Conservation (phyloP, 768 basidiomycete species). For the Mycena amicta region DNA sequence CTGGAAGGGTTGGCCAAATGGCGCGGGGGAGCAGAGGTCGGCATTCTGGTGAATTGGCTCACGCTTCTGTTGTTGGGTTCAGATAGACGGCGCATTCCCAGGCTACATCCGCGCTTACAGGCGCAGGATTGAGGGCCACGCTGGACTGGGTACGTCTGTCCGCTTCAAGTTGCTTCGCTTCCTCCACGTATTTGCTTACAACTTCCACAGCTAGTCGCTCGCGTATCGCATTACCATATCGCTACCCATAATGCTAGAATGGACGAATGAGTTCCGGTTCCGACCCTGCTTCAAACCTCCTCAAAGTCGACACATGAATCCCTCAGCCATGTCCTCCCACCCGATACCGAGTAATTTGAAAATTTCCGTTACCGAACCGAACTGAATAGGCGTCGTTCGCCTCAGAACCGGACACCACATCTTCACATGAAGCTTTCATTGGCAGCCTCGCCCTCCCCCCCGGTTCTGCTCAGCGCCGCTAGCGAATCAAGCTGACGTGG, state of each 20-base stretch:
- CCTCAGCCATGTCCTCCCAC: neutral
- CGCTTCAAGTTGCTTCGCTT: neutral
- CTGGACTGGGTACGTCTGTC: neutral
- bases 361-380: neutral
- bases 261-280: neutral
- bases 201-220: conserved; percentile 19
- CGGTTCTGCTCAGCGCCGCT: neutral
- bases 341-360: neutral
- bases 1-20: neutral
- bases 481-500: too few species aligned
- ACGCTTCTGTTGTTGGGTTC: too few species aligned
- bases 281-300: neutral
- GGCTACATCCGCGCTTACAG: neutral
- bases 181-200: conserved; percentile 19
- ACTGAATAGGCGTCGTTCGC: neutral
- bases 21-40: neutral
- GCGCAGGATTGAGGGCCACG: neutral
- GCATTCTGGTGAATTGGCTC: neutral
- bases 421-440: neutral
- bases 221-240: conserved; percentile 13
- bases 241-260: neutral
- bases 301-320: too few species aligned
- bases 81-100: too few species aligned
- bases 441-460: neutral
- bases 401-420: neutral